Base-by-base conservation (phyloP, 768 basidiomycete genomes). In the Pleurotus platypus region DNA sequence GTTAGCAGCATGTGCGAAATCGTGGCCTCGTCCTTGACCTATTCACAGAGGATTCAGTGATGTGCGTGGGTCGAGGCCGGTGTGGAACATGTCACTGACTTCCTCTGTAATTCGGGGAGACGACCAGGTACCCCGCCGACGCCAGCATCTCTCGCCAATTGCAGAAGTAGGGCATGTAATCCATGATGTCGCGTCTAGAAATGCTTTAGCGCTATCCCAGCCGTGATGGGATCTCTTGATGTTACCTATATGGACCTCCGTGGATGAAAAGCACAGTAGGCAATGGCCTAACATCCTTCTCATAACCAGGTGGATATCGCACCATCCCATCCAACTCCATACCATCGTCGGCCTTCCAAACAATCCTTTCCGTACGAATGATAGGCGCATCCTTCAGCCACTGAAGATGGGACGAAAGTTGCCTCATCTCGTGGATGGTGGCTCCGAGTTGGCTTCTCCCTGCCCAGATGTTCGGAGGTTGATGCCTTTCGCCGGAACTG, bases 141-240 rank as follows among this genome's bases (percentile, higher is more conserved):
- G 71, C 70, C 15, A 71, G 60, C 38, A 71, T 57, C 45, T 74
- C 72, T 9, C 72, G 66, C 72, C 72, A 74, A 57, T 71, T 71
- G 59, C 71, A 70, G 58, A 71, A 72, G 47, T 74, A 72, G 22
- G 70, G 71, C 72, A 74, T 74, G 58, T 72, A 74, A 61, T 74
- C 72, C 37, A 66, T 67, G 56, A 70, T 65, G 42, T 69, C 69
- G 24, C 69, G 65, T 43, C 68, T 67, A 45, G 15, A 53, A 26
- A 49, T 39, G 37, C 7, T 8, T 35, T 9, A 35, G 30, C 11
- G 30, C 30, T 11, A 35, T 35, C 11, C 30, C 30, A 35, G 4
- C 1, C 9, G 9, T 35, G 30, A 35, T 35, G 30, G 30, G 30
- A 3, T 35, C 3, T 11, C 30, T 9, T 35, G 9, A 13, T 8